Evolutionary conservation across 2,329 filamentous ascomycete species (phyloP), one percentile per base, ranked within the genome.

Genomic region (Talaromyces atroroseus): DNA sequence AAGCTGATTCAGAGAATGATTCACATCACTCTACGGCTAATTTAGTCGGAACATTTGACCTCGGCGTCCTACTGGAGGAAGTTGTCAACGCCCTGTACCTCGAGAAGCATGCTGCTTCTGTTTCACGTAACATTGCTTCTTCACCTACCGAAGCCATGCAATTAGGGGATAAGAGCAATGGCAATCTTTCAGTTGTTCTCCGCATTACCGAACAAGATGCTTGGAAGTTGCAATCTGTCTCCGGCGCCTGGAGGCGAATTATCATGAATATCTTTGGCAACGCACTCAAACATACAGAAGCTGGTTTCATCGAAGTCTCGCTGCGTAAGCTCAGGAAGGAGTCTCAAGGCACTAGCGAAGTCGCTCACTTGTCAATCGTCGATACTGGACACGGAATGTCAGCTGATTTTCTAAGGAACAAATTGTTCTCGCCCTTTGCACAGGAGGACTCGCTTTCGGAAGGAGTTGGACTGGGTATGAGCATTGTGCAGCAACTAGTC

Each of bases 341-440:
- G 54, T 51, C 7, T 23, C 46, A 60, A 2, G 50, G 59, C 0
- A 62, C 62, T 14, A 48, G 52, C 0, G 52, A 60, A 1, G 32
- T 64, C 18, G 65, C 66, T 1, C 62, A 68, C 29, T 61, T 81
- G 0, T 78, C 73, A 0, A 77, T 89, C 1, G 74, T 72, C 0
- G 86, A 89, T 59, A 84, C 85, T 0, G 86, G 86, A 1, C 76
- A 76, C 23, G 86, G 86, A 0, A 89, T 89, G 20, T 76, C 77
- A 0, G 69, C 78, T 0, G 79, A 85, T 1, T 89, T 82, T 60
- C 71, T 87, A 1, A 72, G 76, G 24, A 76, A 81, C 16, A 76
- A 77, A 6, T 67, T 87, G 0, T 88, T 84, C 63, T 78, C 77
- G 0, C 82, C 85, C 0, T 88, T 88, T 59, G 70, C 77, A 0